These are phyloP conservation scores for Arabidopsis hybrid DNA, from an alignment of 441 rosid species.

Conservation along the genomic window DNA sequence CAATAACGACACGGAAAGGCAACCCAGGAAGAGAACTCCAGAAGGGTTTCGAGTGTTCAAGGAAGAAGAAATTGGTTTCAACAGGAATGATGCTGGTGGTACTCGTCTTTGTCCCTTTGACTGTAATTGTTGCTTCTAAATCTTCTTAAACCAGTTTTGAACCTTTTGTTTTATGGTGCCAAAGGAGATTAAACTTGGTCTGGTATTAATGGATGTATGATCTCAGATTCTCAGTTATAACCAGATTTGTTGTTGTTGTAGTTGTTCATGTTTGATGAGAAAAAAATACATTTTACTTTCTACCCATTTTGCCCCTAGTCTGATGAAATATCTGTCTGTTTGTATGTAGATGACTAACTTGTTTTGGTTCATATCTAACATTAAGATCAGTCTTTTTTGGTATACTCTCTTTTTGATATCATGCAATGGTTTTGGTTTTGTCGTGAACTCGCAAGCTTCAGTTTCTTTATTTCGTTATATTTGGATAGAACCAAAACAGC, in stretches of 20 bases:
- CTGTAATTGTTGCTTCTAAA: slow-evolving; percentile 79
- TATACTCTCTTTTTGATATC: background rate
- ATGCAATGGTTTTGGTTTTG: background rate
- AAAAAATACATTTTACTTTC: background rate
- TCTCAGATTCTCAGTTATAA: background rate
- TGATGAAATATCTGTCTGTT: background rate
- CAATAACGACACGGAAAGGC: slow-evolving; percentile 19
- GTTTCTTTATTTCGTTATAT: no score
- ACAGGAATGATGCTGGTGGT: slow-evolving; percentile 58
- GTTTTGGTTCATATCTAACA: background rate
- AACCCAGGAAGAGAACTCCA: slow-evolving; percentile 57
- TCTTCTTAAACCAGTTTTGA: slow-evolving; percentile 4
- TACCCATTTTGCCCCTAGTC: slow-evolving; percentile 1
- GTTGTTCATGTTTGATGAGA: background rate
- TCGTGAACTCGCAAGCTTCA: background rate
- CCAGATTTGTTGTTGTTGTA: background rate
- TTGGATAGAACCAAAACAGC: no score
- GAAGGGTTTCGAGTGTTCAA: slow-evolving; percentile 33
- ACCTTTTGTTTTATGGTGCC: background rate
- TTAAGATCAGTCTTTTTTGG: background rate
- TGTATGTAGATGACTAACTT: no score
- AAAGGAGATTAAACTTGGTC: slow-evolving; percentile 1
- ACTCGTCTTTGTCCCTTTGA: slow-evolving; percentile 84
- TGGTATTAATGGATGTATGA: background rate
- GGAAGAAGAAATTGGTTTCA: slow-evolving; percentile 70